A percentile compares a stretch with the other conserved stretches of the same genome.
Evolutionary conservation across 305 asterid species (phyloP).

Genomic region (Salvia sclarea): DNA sequence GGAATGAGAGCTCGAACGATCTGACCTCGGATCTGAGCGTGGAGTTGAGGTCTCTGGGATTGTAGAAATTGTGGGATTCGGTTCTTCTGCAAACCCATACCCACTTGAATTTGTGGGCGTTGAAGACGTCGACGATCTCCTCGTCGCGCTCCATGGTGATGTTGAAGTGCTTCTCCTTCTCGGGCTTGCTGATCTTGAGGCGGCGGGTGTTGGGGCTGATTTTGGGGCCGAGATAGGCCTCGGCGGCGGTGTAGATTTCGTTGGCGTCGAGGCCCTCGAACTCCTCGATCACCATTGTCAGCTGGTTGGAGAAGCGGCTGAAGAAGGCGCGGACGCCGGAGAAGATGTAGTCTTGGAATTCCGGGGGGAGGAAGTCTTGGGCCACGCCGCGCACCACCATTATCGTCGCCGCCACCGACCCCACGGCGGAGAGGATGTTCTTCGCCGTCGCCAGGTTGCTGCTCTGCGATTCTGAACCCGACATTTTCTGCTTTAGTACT

Average conservation of each 20-base stretch:
- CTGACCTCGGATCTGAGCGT: conserved; percentile 46
- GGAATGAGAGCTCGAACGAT: conserved; percentile 64
- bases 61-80: conserved; percentile 33
- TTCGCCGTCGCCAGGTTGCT: conserved; percentile 43
- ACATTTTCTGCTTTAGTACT: not conserved
- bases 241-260: conserved; percentile 64
- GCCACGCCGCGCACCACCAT: conserved; percentile 54
- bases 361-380: conserved; percentile 48
- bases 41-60: conserved; percentile 47
- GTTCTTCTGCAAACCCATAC: conserved; percentile 40
- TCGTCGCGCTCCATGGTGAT: conserved; percentile 49
- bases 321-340: conserved; percentile 41
- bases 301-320: conserved; percentile 45
- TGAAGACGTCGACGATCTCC: conserved; percentile 41
- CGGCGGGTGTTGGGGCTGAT: conserved; percentile 47
- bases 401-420: conserved; percentile 58
- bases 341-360: conserved; percentile 46
- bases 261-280: conserved; percentile 49
- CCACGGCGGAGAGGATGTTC: conserved; percentile 49
- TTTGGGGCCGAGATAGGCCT: conserved; percentile 46
- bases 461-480: conserved; percentile 31
- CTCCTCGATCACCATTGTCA: conserved; percentile 62
- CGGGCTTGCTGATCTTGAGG: conserved; percentile 58
- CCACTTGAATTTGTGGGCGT: conserved; percentile 54
- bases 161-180: conserved; percentile 46